Evolutionary conservation across 106 monocot species (phyloP), one percentile per base, ranked within the genome.

Genomic region (Ottelia alismoides): DNA sequence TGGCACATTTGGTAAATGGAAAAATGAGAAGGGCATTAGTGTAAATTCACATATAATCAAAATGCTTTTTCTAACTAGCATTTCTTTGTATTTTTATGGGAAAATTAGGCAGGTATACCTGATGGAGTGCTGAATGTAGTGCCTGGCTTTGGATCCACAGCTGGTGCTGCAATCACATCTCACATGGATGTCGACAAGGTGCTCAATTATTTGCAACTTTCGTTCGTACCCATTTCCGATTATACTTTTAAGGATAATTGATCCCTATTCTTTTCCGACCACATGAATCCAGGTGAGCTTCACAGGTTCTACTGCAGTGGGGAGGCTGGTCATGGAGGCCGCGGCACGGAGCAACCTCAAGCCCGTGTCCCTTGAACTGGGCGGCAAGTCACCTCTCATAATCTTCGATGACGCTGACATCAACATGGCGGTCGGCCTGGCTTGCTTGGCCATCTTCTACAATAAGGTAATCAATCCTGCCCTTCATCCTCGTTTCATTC

Each of bases 151-250:
- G 92, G 92, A 0, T 25, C 67, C 1, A 80, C 71, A 0, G 92
- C 92, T 14, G 92, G 92, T 2, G 82, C 92, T 32, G 86, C 86
- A 4, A 35, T 92, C 31, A 2, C 46, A 21, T 79, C 82, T 70
- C 92, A 92, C 66, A 92, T 92, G 87, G 82, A 86, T 43, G 77
- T 92, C 16, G 92, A 92, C 31, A 73, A 71, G 46, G 87, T 87
- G 20, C 63, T 11, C 17, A 0, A 27, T 54, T n/a, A n/a, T n/a
- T n/a, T n/a, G n/a, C n/a, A n/a, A n/a, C n/a, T n/a, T n/a, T n/a
- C n/a, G n/a, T n/a, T n/a, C n/a, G n/a, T n/a, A n/a, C n/a, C n/a
- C n/a, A n/a, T n/a, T n/a, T n/a, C n/a, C n/a, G n/a, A n/a, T n/a
- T n/a, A n/a, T n/a, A n/a, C n/a, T n/a, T n/a, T n/a, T n/a, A n/a